Evolutionary conservation across 192 early-diverging fungal species (phyloP).

Genomic region (Umbelopsis sp.): DNA sequence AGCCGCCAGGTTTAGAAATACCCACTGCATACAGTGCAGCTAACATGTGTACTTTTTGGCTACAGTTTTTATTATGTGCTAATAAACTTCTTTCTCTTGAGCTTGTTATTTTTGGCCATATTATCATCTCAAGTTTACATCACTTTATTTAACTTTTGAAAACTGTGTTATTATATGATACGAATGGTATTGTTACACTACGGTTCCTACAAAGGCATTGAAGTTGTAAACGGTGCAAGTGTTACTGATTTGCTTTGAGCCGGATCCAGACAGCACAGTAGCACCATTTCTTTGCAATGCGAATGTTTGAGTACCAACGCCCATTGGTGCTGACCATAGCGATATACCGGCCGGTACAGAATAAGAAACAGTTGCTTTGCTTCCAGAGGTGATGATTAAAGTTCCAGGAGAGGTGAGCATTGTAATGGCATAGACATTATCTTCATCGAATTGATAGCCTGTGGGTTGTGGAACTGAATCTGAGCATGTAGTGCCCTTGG

Average conservation of each 20-base stretch:
- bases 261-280: not conserved
- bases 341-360: slow-evolving; percentile 2
- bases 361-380: not conserved
- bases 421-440: slow-evolving; percentile 14
- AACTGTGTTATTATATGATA: not conserved
- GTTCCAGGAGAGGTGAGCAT: not conserved
- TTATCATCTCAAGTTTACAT: no score
- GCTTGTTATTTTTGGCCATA: no score
- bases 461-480: not conserved
- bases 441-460: not conserved
- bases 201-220: slow-evolving; percentile 8
- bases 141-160: no score
- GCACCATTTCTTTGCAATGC: not conserved
- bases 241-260: not conserved
- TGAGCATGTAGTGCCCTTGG: not conserved
- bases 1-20: no score
- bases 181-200: not conserved
- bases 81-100: no score
- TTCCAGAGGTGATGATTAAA: slow-evolving; percentile 1
- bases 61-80: no score
- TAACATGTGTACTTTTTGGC: no score
- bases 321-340: slow-evolving; percentile 2
- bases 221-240: slow-evolving; percentile 14
- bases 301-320: slow-evolving; percentile 1
- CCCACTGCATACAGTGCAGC: no score